Evolutionary conservation across 495 filamentous ascomycete genomes (phyloP).

Genomic region (Aspergillus nanangensis): DNA sequence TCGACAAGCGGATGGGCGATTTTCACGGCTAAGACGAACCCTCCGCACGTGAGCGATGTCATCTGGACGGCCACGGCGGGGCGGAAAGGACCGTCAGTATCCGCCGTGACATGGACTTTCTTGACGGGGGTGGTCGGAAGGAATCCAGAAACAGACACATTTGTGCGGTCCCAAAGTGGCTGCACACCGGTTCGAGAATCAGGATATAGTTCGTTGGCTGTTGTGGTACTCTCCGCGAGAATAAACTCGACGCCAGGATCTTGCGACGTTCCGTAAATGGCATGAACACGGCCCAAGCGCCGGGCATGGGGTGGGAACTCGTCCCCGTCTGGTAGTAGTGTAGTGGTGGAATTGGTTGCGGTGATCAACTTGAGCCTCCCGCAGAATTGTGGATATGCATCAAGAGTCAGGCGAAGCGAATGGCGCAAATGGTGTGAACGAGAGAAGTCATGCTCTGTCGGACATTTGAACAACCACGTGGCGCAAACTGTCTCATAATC

Average conservation of each 20-base stretch:
- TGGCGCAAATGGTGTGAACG: slow-evolving; percentile 16
- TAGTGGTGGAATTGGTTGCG: slow-evolving; percentile 5
- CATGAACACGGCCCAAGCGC: slow-evolving; percentile 30
- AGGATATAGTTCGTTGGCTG: slow-evolving; percentile 23
- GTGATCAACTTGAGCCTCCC: slow-evolving; percentile 21
- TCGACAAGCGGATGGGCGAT: slow-evolving; percentile 46
- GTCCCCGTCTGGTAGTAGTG: background rate
- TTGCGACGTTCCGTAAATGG: slow-evolving; percentile 23
- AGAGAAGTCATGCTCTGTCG: slow-evolving; percentile 5
- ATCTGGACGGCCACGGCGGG: slow-evolving; percentile 36
- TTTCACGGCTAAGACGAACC: slow-evolving; percentile 35
- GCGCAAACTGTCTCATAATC: slow-evolving; percentile 17
- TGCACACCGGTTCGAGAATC: slow-evolving; percentile 19
- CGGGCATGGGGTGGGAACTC: slow-evolving; percentile 16
- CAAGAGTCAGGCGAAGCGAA: slow-evolving; percentile 19
- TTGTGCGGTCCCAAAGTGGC: slow-evolving; percentile 22
- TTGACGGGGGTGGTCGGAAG: slow-evolving; percentile 6
- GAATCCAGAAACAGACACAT: slow-evolving; percentile 10
- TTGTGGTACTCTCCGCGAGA: slow-evolving; percentile 16
- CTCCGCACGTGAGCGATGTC: slow-evolving; percentile 35
- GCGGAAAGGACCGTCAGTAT: slow-evolving; percentile 2
- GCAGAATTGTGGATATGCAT: slow-evolving; percentile 29
- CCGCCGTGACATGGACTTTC: background rate
- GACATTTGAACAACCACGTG: slow-evolving; percentile 23
- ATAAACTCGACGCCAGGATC: slow-evolving; percentile 35